Percentiles rank a stretch among this genome's conserved stretches.
phyloP scores from a whole-genome alignment of 495 filamentous ascomycete genomes.

The Aspergillus sclerotioniger region DNA sequence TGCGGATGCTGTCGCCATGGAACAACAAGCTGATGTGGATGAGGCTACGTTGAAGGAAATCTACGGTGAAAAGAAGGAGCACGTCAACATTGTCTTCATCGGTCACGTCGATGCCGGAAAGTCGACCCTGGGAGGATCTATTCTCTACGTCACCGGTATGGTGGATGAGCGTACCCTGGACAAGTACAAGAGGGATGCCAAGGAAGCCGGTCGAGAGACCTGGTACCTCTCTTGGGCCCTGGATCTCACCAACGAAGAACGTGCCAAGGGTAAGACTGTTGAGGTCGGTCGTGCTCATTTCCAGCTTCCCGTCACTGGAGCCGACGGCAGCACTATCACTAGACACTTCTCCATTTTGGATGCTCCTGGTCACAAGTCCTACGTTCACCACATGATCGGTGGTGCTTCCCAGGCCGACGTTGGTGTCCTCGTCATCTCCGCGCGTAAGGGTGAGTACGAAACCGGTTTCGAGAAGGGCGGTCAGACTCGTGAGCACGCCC shows the following conservation, averaged over 20 bases:
- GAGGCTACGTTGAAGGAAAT: slow-evolving; percentile 90
- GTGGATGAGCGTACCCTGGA: slow-evolving; percentile 98
- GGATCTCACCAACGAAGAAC: slow-evolving; percentile 93
- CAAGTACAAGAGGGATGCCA: slow-evolving; percentile 95
- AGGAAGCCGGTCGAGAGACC: slow-evolving; percentile 93
- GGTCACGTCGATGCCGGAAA: slow-evolving; percentile 98
- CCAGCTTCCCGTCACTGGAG: slow-evolving; percentile 74
- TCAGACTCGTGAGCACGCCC: slow-evolving; percentile 94
- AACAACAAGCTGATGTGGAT: slow-evolving; percentile 86
- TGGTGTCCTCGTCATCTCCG: slow-evolving; percentile 92
- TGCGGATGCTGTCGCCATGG: slow-evolving; percentile 79
- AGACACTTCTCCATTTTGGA: slow-evolving; percentile 85
- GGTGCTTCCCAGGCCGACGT: slow-evolving; percentile 96
- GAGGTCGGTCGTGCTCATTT: slow-evolving; percentile 97
- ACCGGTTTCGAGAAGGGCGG: slow-evolving; percentile 99
- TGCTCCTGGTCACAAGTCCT: slow-evolving; percentile 95
- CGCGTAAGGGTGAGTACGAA: slow-evolving; percentile 98
- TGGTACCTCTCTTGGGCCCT: slow-evolving; percentile 99
- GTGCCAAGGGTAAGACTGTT: slow-evolving; percentile 96
- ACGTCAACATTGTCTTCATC: slow-evolving; percentile 97
- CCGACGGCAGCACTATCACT: slow-evolving; percentile 36
- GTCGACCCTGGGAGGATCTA: slow-evolving; percentile 88
- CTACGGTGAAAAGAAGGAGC: slow-evolving; percentile 85
- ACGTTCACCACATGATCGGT: slow-evolving; percentile 94
- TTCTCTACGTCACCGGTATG: slow-evolving; percentile 94